Evolutionary conservation across 2,329 filamentous ascomycete species (phyloP).

Genomic region (Leptodontidium sp.): DNA sequence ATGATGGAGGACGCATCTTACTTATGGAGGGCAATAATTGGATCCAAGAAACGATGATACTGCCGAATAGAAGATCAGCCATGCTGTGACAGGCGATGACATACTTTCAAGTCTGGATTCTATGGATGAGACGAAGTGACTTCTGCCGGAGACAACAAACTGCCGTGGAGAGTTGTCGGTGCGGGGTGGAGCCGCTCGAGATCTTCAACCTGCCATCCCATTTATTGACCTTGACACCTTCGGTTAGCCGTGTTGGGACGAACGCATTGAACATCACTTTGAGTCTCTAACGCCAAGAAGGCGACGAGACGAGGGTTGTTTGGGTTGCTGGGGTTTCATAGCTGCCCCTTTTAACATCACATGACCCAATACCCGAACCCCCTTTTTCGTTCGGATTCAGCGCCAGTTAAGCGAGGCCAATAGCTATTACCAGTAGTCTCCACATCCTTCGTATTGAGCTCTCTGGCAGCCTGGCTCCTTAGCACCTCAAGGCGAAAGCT

Average conservation of each 20-base stretch:
- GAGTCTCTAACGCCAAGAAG: constrained; percentile 21
- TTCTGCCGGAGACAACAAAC: not conserved
- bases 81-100: constrained; percentile 14
- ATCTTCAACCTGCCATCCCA: constrained; percentile 12
- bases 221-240: constrained; percentile 1
- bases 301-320: constrained; percentile 8
- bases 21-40: constrained; percentile 14
- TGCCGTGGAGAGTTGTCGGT: not conserved
- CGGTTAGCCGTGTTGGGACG: constrained; percentile 16
- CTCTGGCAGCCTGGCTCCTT: too few relatives aligned
- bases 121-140: constrained; percentile 17
- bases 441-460: too few relatives aligned
- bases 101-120: not conserved
- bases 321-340: constrained; percentile 7
- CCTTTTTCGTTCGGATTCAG: not conserved
- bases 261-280: constrained; percentile 8
- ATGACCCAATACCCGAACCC: not conserved
- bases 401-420: not conserved
- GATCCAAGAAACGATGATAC: constrained; percentile 19
- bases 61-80: not conserved
- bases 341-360: not conserved
- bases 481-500: too few relatives aligned
- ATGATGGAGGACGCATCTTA: not conserved
- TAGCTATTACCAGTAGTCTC: not conserved
- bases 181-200: not conserved